Conservation (phyloP, 768 basidiomycete species). For the Candolleomyces eurysporus region DNA sequence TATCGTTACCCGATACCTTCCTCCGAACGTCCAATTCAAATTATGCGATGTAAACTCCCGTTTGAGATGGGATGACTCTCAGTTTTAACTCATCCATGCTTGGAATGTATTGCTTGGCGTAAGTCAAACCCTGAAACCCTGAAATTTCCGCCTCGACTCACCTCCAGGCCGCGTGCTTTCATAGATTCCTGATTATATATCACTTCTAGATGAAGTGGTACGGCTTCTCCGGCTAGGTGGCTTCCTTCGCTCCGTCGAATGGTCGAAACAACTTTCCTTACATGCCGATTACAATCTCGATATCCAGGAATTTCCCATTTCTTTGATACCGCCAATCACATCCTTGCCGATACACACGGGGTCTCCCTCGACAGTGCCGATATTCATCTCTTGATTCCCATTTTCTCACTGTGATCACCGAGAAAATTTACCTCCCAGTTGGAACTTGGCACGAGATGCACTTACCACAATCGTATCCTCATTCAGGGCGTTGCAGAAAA, state of each 20-base stretch:
- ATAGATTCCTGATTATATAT: slow-evolving; percentile 56
- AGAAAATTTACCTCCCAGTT: slow-evolving; percentile 46
- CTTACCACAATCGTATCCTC: slow-evolving; percentile 38
- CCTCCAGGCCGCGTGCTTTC: slow-evolving; percentile 8
- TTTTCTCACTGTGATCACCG: slow-evolving; percentile 41
- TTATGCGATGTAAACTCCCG: slow-evolving; percentile 58
- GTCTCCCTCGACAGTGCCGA: slow-evolving; percentile 35
- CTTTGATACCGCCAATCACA: slow-evolving; percentile 34
- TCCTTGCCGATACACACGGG: slow-evolving; percentile 30
- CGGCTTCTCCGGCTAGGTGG: slow-evolving; percentile 73
- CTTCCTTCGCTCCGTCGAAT: slow-evolving; percentile 65
- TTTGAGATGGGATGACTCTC: slow-evolving; percentile 48
- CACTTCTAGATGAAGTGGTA: slow-evolving; percentile 53
- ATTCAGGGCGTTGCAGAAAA: slow-evolving; percentile 35
- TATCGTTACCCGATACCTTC: slow-evolving; percentile 64
- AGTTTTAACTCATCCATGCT: slow-evolving; percentile 70
- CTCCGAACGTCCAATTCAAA: slow-evolving; percentile 61
- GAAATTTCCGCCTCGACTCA: neutral
- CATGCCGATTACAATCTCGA: slow-evolving; percentile 24
- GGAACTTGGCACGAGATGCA: slow-evolving; percentile 47
- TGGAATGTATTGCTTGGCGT: slow-evolving; percentile 60
- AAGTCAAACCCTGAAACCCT: slow-evolving; percentile 23
- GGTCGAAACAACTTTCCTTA: slow-evolving; percentile 43
- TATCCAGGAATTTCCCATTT: slow-evolving; percentile 30
- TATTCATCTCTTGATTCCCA: slow-evolving; percentile 38